A percentile compares a stretch with the other conserved stretches of the same genome.
These are phyloP conservation scores for Aureobasidium sp. DNA, from an alignment of 2,329 filamentous ascomycete genomes.

Conservation along the genomic window DNA sequence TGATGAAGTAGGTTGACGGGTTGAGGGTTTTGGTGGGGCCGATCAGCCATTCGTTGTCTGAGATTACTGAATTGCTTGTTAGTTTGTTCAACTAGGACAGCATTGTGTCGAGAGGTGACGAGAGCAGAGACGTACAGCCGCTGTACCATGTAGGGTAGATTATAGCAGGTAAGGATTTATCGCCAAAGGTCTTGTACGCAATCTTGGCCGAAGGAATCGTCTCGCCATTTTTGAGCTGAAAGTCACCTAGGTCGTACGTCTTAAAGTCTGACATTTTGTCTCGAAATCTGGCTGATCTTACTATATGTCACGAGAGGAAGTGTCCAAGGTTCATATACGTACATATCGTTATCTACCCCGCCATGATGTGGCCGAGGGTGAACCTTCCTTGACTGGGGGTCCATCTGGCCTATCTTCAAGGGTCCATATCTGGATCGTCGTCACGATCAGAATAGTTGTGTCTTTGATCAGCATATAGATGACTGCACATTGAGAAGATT, in stretches of 20 bases:
- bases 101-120: neutral
- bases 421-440: too few relatives aligned
- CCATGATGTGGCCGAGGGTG: too few relatives aligned
- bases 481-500: too few relatives aligned
- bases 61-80: constrained; percentile 43
- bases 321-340: too few relatives aligned
- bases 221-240: constrained; percentile 56
- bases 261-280: constrained; percentile 34
- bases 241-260: constrained; percentile 40
- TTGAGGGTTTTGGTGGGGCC: constrained; percentile 58
- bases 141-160: constrained; percentile 75
- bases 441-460: too few relatives aligned
- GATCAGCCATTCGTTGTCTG: constrained; percentile 69
- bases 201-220: constrained; percentile 58
- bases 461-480: too few relatives aligned
- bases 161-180: constrained; percentile 55
- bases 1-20: constrained; percentile 60
- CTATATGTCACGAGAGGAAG: too few relatives aligned
- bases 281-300: too few relatives aligned
- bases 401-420: too few relatives aligned
- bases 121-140: constrained; percentile 40
- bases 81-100: neutral
- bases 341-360: too few relatives aligned
- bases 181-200: constrained; percentile 70
- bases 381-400: too few relatives aligned